Conservation (phyloP, 1,284 basidiomycete genomes). For the Agaricales sp. region DNA sequence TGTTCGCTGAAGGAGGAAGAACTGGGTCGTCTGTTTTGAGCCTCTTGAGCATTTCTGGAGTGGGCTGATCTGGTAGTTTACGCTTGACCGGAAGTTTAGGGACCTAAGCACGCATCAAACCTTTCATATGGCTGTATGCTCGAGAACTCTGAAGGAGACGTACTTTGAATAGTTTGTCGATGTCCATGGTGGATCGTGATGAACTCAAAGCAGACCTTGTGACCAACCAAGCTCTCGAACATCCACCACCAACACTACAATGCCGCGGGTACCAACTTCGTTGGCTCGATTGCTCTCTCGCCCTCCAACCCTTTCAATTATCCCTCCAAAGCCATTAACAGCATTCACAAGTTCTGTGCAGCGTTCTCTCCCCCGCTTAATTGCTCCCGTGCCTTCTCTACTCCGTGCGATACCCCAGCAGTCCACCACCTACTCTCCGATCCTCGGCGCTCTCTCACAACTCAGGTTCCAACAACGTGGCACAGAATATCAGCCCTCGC, state of each 20-base stretch:
- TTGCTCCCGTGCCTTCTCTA: conserved; percentile 6
- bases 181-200: conserved; percentile 44
- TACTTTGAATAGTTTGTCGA: conserved; percentile 78
- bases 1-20: neutral
- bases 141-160: conserved; percentile 9
- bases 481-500: conserved; percentile 23
- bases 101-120: conserved; percentile 31
- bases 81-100: conserved; percentile 69
- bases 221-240: neutral
- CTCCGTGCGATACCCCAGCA: conserved; percentile 7
- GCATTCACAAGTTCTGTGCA: neutral
- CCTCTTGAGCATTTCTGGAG: conserved; percentile 72
- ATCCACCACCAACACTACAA: neutral
- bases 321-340: neutral
- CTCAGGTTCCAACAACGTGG: conserved; percentile 24
- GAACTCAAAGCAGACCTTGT: conserved; percentile 1
- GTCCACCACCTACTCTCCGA: neutral
- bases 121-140: neutral
- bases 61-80: conserved; percentile 75
- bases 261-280: conserved; percentile 2
- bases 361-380: neutral
- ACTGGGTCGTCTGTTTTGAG: conserved; percentile 44
- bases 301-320: conserved; percentile 1
- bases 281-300: conserved; percentile 1
- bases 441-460: conserved; percentile 1